phyloP scores from a whole-genome alignment of 129 eudicot genomes.

The Cynara cardunculus region DNA sequence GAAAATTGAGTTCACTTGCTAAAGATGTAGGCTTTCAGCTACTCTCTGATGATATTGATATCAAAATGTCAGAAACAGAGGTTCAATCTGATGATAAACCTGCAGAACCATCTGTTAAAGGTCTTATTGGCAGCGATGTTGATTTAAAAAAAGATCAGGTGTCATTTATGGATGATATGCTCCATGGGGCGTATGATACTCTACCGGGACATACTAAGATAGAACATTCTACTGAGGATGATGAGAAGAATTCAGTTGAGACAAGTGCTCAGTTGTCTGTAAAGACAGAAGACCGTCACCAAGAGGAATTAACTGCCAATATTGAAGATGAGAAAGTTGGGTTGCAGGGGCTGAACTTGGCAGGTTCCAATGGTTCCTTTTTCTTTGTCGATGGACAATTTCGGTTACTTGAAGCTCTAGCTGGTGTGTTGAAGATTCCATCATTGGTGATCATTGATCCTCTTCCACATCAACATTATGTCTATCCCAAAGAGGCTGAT shows the following conservation, averaged over 20 bases:
- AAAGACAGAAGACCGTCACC: neutral
- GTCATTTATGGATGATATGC: conserved; percentile 20
- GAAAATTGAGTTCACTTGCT: conserved; percentile 77
- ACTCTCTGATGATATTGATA: conserved; percentile 75
- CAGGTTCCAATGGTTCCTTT: conserved; percentile 50
- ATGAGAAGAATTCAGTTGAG: conserved; percentile 29
- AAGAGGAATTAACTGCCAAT: conserved; percentile 19
- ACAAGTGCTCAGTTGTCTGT: conserved; percentile 21
- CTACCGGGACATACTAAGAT: neutral
- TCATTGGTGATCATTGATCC: conserved; percentile 71
- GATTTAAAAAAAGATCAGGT: conserved; percentile 25
- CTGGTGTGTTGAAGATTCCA: conserved; percentile 52
- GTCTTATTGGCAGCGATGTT: conserved; percentile 11
- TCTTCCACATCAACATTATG: conserved; percentile 56
- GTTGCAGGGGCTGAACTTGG: conserved; percentile 2
- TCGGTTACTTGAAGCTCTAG: conserved; percentile 56
- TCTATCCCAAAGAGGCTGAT: conserved; percentile 45
- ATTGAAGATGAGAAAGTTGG: conserved; percentile 24
- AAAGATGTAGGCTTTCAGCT: conserved; percentile 87
- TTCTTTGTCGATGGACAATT: conserved; percentile 67
- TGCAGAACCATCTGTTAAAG: conserved; percentile 29
- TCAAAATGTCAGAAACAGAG: conserved; percentile 42
- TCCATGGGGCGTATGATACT: conserved; percentile 19
- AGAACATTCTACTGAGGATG: conserved; percentile 21
- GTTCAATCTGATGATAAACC: conserved; percentile 30